These are phyloP conservation scores for Pyrenophora seminiperda DNA, from an alignment of 2,329 filamentous ascomycete species.

Conservation along the genomic window DNA sequence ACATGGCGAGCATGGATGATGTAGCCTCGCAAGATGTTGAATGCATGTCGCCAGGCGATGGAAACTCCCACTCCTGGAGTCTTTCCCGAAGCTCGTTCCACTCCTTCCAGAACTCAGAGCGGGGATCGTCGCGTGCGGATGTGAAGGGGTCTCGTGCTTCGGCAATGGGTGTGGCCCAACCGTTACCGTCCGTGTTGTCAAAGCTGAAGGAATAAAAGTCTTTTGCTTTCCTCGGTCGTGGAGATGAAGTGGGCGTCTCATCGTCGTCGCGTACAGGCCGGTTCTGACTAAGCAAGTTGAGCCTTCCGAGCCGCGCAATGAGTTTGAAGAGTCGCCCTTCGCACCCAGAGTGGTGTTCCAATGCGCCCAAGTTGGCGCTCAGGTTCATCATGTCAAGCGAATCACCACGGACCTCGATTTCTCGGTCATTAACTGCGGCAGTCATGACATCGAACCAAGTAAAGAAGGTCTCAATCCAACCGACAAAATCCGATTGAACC, in stretches of 20 bases:
- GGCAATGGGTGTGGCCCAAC: constrained; percentile 64
- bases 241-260: constrained; percentile 41
- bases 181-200: constrained; percentile 69
- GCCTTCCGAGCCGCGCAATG: constrained; percentile 78
- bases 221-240: constrained; percentile 41
- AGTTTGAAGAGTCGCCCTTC: constrained; percentile 86
- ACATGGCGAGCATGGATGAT: constrained; percentile 33
- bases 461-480: constrained; percentile 92
- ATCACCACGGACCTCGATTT: constrained; percentile 73
- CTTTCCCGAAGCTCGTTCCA: constrained; percentile 80
- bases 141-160: constrained; percentile 52
- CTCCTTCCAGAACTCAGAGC: constrained; percentile 74
- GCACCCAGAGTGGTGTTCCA: constrained; percentile 87
- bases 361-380: constrained; percentile 70
- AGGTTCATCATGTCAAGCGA: constrained; percentile 68
- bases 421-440: constrained; percentile 87
- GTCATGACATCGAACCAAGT: constrained; percentile 95
- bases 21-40: constrained; percentile 33
- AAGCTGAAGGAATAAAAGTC: constrained; percentile 61
- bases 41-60: constrained; percentile 35
- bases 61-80: constrained; percentile 80
- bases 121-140: constrained; percentile 60
- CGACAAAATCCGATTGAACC: constrained; percentile 68
- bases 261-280: constrained; percentile 52
- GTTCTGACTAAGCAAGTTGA: constrained; percentile 81